Base-by-base conservation (phyloP, 1,284 basidiomycete genomes). In the Sporisorium scitamineum region DNA sequence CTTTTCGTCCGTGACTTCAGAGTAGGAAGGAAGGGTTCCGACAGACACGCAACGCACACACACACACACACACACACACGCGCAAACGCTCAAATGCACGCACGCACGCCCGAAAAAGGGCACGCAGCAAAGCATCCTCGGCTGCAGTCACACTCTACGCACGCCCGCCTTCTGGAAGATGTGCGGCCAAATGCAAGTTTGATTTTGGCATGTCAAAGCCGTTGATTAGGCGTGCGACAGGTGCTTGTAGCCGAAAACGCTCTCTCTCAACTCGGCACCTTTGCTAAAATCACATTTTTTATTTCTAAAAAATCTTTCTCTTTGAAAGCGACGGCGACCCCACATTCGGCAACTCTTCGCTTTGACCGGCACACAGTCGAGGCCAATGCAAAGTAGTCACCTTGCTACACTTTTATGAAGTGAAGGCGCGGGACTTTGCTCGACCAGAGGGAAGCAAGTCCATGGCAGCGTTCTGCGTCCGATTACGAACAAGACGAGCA, bases 251-350 rank as follows among this genome's bases (percentile, higher is more conserved):
- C 44, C 44, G 24, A 47, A n/a, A 47, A 16, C 18, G 37, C 37
- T 39, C 4, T 39, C 37, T 39, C n/a, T 39, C 37, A 5, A 31
- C 47, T 48, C 27, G 27, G 27, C 48, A 20, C 29, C 39, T 20
- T 50, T 50, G 27, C 48, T 50, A 31, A 31, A 50, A 31, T 50
- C 48, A 48, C 29, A 48, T 11, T 47, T 47, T 47, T 14, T 24
- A 18, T 18, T n/a, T 50, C 10, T n/a, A 27, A 47, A 47, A 47
- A 9, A 39, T 18, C 14, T 18, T n/a, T n/a, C n/a, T n/a, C n/a
- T n/a, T n/a, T 18, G 18, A 39, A 39, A 18, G 8, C 2, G 5
- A 39, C 14, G 3, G 45, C 26, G 29, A 48, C 47, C 47, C 29
- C 48, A 50, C 48, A 50, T 16, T 50, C 29, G 48, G n/a, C n/a